These are phyloP conservation scores for Dactylorhiza incarnata DNA, from an alignment of 106 monocot species.

Conservation along the genomic window DNA sequence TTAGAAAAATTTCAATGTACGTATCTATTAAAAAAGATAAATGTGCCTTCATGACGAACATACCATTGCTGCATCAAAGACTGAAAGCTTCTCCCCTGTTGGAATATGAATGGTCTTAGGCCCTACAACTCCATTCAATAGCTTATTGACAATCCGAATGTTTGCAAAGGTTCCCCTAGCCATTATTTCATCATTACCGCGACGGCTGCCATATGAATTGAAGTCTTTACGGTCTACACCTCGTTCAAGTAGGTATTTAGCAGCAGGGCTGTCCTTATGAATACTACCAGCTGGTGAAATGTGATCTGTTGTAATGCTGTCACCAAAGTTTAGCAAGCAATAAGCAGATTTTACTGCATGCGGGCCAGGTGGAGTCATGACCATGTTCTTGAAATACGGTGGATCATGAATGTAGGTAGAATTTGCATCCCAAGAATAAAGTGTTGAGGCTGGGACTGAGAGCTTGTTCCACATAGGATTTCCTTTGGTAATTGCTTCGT, in stretches of 20 bases:
- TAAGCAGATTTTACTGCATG: conserved; percentile 60
- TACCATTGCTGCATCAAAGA: conserved; percentile 81
- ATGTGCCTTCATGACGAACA: neutral
- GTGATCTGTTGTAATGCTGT: conserved; percentile 76
- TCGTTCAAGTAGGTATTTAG: conserved; percentile 65
- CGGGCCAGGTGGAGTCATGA: conserved; percentile 66
- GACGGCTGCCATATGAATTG: conserved; percentile 82
- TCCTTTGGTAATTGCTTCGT: conserved; percentile 65
- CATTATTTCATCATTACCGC: conserved; percentile 82
- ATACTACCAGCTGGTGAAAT: conserved; percentile 80
- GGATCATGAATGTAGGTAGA: conserved; percentile 81
- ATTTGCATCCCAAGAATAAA: conserved; percentile 69
- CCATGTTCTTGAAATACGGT: conserved; percentile 75
- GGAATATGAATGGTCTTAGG: conserved; percentile 80
- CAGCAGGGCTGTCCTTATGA: conserved; percentile 78
- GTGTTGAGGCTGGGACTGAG: conserved; percentile 31
- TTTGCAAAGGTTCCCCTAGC: conserved; percentile 86
- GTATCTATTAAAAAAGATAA: neutral
- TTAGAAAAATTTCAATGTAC: neutral
- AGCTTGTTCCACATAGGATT: conserved; percentile 84
- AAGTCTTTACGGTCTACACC: conserved; percentile 67
- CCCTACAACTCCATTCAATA: conserved; percentile 74
- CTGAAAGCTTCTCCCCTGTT: conserved; percentile 72
- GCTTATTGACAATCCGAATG: conserved; percentile 73
- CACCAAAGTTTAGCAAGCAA: conserved; percentile 66